These are phyloP conservation scores for Pterocarpus macrocarpus DNA, from an alignment of 306 rosid genomes.

Conservation along the genomic window DNA sequence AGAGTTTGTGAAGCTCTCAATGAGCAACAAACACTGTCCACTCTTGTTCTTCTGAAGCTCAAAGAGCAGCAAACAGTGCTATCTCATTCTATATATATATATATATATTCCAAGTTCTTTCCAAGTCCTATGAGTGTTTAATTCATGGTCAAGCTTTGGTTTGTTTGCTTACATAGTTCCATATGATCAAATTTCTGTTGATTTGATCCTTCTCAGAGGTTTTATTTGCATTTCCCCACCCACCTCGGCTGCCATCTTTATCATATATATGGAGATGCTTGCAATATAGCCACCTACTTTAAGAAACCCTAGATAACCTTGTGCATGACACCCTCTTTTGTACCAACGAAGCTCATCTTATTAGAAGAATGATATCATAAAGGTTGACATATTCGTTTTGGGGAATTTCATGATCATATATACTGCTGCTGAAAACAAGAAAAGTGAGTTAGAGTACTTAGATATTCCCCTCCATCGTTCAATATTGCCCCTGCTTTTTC, in stretches of 20 bases:
- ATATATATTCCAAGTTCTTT: no score
- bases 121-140: no score
- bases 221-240: no score
- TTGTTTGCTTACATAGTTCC: no score
- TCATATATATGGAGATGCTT: neutral
- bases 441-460: neutral
- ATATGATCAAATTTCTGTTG: no score
- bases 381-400: constrained; percentile 9
- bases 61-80: neutral
- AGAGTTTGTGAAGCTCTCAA: constrained; percentile 4
- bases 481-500: constrained; percentile 29
- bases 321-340: neutral
- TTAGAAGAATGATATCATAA: constrained; percentile 11
- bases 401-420: constrained; percentile 4
- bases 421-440: constrained; percentile 13
- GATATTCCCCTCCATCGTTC: no score
- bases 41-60: constrained; percentile 9
- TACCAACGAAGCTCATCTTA: neutral
- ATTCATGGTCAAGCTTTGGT: no score
- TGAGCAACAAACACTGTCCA: neutral
- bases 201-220: no score
- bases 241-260: no score
- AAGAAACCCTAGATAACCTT: constrained; percentile 42
- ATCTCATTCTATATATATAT: no score
- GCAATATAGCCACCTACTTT: neutral